Percentiles rank a stretch among this genome's conserved stretches.
Conservation (phyloP, 495 filamentous ascomycete species). For the Glonium stellatum region DNA sequence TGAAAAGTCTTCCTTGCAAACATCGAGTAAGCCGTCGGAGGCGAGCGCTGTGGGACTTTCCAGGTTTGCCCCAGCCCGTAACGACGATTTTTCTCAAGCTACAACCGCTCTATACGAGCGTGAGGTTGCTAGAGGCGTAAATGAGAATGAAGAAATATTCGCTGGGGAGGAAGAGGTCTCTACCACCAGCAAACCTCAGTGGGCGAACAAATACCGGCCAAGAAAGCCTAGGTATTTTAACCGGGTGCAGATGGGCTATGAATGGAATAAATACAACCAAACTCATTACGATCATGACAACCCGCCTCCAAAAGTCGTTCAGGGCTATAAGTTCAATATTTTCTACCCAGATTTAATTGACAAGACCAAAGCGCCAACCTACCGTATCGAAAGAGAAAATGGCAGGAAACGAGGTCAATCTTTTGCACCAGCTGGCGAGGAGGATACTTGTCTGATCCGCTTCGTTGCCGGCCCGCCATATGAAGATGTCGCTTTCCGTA, state of each 20-base stretch:
- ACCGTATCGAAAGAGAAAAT: slow-evolving; percentile 85
- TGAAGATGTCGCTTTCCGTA: slow-evolving; percentile 93
- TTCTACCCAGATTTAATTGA: slow-evolving; percentile 99
- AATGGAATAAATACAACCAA: slow-evolving; percentile 99
- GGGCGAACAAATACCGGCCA: slow-evolving; percentile 85
- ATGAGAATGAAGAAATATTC: slow-evolving; percentile 95
- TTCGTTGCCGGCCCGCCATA: slow-evolving; percentile 96
- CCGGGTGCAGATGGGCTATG: slow-evolving; percentile 96
- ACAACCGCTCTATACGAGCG: slow-evolving; percentile 88
- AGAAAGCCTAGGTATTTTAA: slow-evolving; percentile 97
- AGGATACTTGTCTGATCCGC: slow-evolving; percentile 93
- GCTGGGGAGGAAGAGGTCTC: slow-evolving; percentile 77
- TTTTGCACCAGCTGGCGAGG: slow-evolving; percentile 90
- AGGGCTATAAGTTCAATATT: slow-evolving; percentile 99
- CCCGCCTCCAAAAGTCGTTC: slow-evolving; percentile 93
- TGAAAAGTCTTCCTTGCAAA: slow-evolving; percentile 29
- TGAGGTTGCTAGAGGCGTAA: slow-evolving; percentile 84
- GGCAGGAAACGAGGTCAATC: slow-evolving; percentile 85
- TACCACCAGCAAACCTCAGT: slow-evolving; percentile 59
- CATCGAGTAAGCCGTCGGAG: slow-evolving; percentile 30
- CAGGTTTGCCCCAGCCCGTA: slow-evolving; percentile 65
- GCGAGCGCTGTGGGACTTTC: slow-evolving; percentile 47
- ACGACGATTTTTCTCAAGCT: slow-evolving; percentile 85
- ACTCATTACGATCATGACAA: slow-evolving; percentile 99
- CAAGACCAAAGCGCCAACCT: slow-evolving; percentile 88